Evolutionary conservation across 2,329 filamentous ascomycete species (phyloP).

Genomic region (Neopestalotiopsis sp.): DNA sequence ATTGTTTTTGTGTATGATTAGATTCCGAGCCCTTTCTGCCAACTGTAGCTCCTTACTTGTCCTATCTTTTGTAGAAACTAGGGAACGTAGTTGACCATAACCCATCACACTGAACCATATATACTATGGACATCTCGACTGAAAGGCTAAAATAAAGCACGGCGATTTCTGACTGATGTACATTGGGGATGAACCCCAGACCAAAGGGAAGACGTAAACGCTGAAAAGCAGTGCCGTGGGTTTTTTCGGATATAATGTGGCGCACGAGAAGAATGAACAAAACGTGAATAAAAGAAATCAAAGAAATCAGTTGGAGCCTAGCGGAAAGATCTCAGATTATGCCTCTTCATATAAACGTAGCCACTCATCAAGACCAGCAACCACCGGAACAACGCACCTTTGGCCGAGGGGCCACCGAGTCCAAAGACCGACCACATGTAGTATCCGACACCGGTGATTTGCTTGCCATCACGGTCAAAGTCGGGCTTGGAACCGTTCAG

Average conservation of each 20-base stretch:
- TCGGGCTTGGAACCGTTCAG: conserved; percentile 56
- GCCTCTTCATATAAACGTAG: conserved; percentile 36
- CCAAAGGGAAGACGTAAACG: not conserved
- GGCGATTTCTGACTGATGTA: not conserved
- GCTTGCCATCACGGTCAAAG: conserved; percentile 66
- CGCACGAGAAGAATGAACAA: not conserved
- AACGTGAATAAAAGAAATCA: not conserved
- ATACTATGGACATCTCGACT: not conserved
- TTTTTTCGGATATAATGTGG: not conserved
- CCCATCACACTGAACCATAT: not conserved
- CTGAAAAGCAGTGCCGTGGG: not conserved
- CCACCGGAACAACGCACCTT: conserved; percentile 60
- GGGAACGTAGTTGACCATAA: too few species aligned
- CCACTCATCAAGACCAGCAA: conserved; percentile 46
- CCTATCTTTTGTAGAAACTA: too few species aligned
- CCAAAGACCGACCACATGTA: conserved; percentile 58
- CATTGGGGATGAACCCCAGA: not conserved
- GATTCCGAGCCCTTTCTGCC: too few species aligned
- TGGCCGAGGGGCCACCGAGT: conserved; percentile 55
- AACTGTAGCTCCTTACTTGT: too few species aligned
- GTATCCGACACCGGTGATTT: conserved; percentile 57
- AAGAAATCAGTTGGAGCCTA: conserved; percentile 13
- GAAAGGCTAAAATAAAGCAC: not conserved
- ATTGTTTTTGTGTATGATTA: too few species aligned
- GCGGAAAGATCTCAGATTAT: conserved; percentile 7